phyloP scores from a whole-genome alignment of 2,329 filamentous ascomycete species.

The Geosmithia morbida region DNA sequence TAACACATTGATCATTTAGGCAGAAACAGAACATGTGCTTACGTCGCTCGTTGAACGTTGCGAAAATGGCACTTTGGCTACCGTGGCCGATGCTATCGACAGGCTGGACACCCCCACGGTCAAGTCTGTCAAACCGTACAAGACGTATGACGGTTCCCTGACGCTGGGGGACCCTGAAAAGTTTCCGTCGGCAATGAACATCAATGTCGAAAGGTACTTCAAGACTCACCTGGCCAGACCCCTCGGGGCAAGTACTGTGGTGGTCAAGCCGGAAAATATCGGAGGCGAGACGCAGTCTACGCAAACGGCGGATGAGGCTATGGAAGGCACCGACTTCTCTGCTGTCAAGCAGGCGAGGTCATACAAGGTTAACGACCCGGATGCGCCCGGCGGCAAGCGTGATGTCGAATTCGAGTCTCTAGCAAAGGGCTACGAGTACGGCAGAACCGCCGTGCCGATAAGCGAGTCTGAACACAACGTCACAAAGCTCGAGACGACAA shows the following conservation, averaged over 20 bases:
- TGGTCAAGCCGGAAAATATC: slow-evolving; percentile 35
- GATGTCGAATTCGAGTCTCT: slow-evolving; percentile 73
- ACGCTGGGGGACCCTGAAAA: slow-evolving; percentile 64
- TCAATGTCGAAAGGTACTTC: slow-evolving; percentile 84
- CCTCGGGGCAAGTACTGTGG: slow-evolving; percentile 64
- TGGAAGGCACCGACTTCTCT: slow-evolving; percentile 43
- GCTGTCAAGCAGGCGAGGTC: slow-evolving; percentile 63
- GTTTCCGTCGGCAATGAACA: slow-evolving; percentile 61
- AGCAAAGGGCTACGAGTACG: slow-evolving; percentile 90
- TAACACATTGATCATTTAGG: slow-evolving; percentile 10
- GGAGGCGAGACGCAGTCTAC: slow-evolving; percentile 31
- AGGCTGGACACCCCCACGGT: slow-evolving; percentile 65
- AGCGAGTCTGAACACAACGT: slow-evolving; percentile 75
- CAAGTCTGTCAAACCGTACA: slow-evolving; percentile 62
- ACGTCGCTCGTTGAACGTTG: slow-evolving; percentile 52
- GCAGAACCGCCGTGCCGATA: slow-evolving; percentile 81
- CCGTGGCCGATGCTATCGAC: slow-evolving; percentile 70
- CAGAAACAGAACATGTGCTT: slow-evolving; percentile 57
- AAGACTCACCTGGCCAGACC: slow-evolving; percentile 66
- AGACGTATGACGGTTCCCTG: slow-evolving; percentile 65
- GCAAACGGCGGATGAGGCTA: slow-evolving; percentile 31
- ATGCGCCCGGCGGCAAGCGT: slow-evolving; percentile 61
- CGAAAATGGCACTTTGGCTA: slow-evolving; percentile 59
- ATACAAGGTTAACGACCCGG: slow-evolving; percentile 68
- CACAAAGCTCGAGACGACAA: slow-evolving; percentile 68